Percentiles rank a stretch among this genome's conserved stretches.
These are phyloP conservation scores for Nymphaea thermarum DNA, from an alignment of 164 flowering plant species.

Conservation along the genomic window DNA sequence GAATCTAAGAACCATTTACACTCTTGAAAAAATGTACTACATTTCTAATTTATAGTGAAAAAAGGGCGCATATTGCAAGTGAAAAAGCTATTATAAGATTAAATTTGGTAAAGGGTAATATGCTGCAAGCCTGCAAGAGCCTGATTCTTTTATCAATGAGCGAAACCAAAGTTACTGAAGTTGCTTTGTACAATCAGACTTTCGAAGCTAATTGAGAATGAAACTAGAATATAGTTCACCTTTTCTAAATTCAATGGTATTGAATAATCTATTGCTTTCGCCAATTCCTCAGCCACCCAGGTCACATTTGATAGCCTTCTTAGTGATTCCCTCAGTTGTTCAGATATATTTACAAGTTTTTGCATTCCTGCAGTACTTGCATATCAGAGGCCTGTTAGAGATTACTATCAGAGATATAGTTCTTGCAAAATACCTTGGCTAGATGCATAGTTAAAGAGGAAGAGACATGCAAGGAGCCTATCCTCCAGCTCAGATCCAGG, in stretches of 20 bases:
- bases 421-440: neutral
- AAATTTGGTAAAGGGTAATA: no score
- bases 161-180: no score
- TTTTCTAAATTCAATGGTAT: conserved; percentile 17
- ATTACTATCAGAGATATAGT: neutral
- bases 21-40: no score
- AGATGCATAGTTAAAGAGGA: conserved; percentile 50
- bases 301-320: conserved; percentile 60
- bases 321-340: conserved; percentile 63
- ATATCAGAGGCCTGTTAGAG: neutral
- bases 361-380: conserved; percentile 37
- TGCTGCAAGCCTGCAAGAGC: no score
- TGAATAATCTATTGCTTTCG: conserved; percentile 47
- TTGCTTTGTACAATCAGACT: no score
- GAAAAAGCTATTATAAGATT: no score
- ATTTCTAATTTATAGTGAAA: no score
- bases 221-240: neutral
- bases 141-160: no score
- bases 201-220: neutral
- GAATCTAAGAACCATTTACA: no score
- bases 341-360: conserved; percentile 46
- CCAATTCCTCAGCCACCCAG: conserved; percentile 84
- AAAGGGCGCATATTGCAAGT: no score
- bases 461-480: conserved; percentile 59
- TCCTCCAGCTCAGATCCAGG: conserved; percentile 73